Conservation (phyloP, 495 filamentous ascomycete species). For the Letharia lupina region DNA sequence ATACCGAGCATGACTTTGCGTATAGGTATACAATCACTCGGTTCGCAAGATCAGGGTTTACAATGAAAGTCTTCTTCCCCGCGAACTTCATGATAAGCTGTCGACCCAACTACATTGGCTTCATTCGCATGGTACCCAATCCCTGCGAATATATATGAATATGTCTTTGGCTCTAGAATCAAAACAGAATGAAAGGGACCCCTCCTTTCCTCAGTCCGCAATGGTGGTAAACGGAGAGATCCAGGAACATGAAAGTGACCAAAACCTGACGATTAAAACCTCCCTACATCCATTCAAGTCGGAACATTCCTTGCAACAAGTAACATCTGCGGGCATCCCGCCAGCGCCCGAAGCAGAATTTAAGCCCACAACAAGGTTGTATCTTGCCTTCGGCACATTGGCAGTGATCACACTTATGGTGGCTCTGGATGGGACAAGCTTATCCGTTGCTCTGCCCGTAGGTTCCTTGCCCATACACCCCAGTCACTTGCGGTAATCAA, state of each 20-base stretch:
- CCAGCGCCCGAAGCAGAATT: slow-evolving; percentile 17
- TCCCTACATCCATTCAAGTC: slow-evolving; percentile 12
- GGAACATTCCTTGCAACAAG: slow-evolving; percentile 7
- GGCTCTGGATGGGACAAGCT: slow-evolving; percentile 65
- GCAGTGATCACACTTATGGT: slow-evolving; percentile 56
- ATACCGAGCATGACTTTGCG: no score
- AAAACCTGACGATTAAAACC: background rate
- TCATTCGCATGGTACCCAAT: background rate
- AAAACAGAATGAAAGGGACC: background rate
- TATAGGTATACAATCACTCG: background rate
- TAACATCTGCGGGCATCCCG: slow-evolving; percentile 15
- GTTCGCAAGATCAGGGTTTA: background rate
- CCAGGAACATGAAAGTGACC: background rate
- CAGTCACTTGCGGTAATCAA: background rate
- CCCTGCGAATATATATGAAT: background rate
- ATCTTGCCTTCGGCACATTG: slow-evolving; percentile 44
- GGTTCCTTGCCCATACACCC: slow-evolving; percentile 14
- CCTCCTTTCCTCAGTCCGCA: background rate
- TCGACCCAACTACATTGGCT: background rate
- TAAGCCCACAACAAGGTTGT: slow-evolving; percentile 24
- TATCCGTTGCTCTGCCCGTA: slow-evolving; percentile 65
- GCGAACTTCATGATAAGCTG: background rate
- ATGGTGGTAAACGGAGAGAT: background rate
- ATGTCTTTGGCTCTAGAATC: background rate
- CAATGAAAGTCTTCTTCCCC: no score